Evolutionary conservation across 1,284 basidiomycete genomes (phyloP).

Genomic region (Tilletia horrida): DNA sequence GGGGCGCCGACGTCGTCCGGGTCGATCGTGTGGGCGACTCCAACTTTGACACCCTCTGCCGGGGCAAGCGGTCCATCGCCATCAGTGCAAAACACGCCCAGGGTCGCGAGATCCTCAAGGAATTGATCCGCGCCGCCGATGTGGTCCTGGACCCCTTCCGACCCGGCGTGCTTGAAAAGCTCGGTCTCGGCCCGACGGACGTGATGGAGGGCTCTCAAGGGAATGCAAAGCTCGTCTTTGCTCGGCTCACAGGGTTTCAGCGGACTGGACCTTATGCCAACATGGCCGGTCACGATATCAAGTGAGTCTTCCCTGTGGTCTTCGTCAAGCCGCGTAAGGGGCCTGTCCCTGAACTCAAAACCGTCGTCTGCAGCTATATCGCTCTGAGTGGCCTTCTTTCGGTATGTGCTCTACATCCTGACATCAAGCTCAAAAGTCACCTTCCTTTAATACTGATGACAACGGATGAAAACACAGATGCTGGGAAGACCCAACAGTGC

Average conservation of each 20-base stretch:
- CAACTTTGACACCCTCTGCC: slow-evolving; percentile 59
- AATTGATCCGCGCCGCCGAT: slow-evolving; percentile 67
- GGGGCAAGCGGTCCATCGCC: slow-evolving; percentile 71
- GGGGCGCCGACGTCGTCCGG: slow-evolving; percentile 73
- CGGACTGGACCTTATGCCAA: slow-evolving; percentile 46
- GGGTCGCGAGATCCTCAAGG: slow-evolving; percentile 64
- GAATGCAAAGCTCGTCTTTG: slow-evolving; percentile 49
- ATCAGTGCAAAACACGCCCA: slow-evolving; percentile 65
- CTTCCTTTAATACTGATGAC: too few species aligned
- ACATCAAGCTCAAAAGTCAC: too few species aligned
- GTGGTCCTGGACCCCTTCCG: slow-evolving; percentile 78
- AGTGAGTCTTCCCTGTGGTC: slow-evolving; percentile 54
- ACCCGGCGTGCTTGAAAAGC: slow-evolving; percentile 74
- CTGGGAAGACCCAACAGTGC: slow-evolving; percentile 58
- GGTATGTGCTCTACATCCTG: not conserved
- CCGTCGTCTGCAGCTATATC: slow-evolving; percentile 60
- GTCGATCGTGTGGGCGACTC: slow-evolving; percentile 63
- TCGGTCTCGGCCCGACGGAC: slow-evolving; percentile 70
- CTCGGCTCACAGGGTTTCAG: slow-evolving; percentile 55
- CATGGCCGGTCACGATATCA: slow-evolving; percentile 68
- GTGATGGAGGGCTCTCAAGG: slow-evolving; percentile 59
- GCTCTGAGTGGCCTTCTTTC: slow-evolving; percentile 70
- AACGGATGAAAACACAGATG: too few species aligned
- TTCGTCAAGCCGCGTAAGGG: too few species aligned
- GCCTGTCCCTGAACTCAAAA: too few species aligned